Conservation (phyloP, 176 grass and related monocot species). For the Triticum monococcum region DNA sequence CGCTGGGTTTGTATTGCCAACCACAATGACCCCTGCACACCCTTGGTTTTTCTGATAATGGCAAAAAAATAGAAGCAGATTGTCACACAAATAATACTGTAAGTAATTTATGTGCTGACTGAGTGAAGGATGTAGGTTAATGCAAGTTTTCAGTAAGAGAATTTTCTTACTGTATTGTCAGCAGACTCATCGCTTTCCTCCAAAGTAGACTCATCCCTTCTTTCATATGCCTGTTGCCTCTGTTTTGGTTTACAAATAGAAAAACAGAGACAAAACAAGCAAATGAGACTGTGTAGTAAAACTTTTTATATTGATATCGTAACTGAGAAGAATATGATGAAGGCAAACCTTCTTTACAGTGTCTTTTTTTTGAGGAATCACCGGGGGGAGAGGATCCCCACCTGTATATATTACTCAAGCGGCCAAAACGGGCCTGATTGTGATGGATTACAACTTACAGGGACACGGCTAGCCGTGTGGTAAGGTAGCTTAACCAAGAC, state of each 20-base stretch:
- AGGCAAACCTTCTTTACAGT: constrained; percentile 54
- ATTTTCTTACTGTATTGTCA: constrained; percentile 37
- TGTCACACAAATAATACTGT: neutral
- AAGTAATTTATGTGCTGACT: neutral
- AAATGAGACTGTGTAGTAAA: neutral
- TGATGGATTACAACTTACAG: too few species aligned
- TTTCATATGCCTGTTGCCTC: constrained; percentile 38
- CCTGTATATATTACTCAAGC: too few species aligned
- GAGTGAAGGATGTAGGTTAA: neutral
- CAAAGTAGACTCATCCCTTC: constrained; percentile 44
- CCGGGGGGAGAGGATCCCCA: too few species aligned
- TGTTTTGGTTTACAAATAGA: constrained; percentile 31
- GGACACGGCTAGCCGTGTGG: too few species aligned
- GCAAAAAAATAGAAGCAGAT: neutral
- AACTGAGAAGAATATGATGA: neutral
- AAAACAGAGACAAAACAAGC: constrained; percentile 7
- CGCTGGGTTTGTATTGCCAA: constrained; percentile 86
- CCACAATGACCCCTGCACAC: constrained; percentile 67
- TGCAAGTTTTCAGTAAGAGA: constrained; percentile 7
- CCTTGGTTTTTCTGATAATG: constrained; percentile 70
- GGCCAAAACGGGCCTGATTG: too few species aligned
- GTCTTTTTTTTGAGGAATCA: neutral
- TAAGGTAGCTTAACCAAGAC: too few species aligned
- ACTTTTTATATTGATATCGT: neutral
- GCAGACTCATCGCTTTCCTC: constrained; percentile 61